Evolutionary conservation across 345 rosid species (phyloP), one percentile per base, ranked within the genome.

Genomic region (Durio zibethinus): DNA sequence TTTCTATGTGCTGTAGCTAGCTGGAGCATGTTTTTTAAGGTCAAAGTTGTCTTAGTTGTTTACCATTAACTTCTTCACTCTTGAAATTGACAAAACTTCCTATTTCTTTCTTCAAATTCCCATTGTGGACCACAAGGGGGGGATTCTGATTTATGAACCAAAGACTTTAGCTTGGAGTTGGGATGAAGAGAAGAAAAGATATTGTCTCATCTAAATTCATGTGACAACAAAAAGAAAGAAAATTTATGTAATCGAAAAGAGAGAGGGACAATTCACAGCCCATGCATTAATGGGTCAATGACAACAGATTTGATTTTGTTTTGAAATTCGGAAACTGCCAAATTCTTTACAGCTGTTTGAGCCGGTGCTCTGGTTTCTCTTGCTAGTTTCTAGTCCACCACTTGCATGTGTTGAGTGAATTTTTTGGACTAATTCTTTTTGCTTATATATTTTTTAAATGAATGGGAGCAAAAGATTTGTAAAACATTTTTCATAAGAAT

Each of bases 31-130:
- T 53, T 38, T 75, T 54, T 1, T 36, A n/a, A 75, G 61, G 64
- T 65, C 59, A 81, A 74, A 74, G 53, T 68, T 35, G 29, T 75
- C 65, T 68, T 73, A 57, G 84, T 70, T 81, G 84, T 75, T 25
- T 10, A 29, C 60, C 77, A 74, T 78, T 56, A 42, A 61, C n/a
- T n/a, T 2, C 11, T 35, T 60, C 10, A 11, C 3, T 0, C 1
- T 61, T 25, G 1, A 57, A 25, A 25, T 57, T 25, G 15, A 57
- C 63, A 27, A 27, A 31, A 31, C 42, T 64, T 18, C 16, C 11
- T n/a, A 11, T 38, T 36, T n/a, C 11, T n/a, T 50, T 71, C 74
- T 50, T 50, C 25, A n/a, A 21, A n/a, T 47, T 62, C 15, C n/a
- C 14, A 9, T 11, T 64, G 64, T 40, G 27, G 62, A 33, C 29